phyloP scores from a whole-genome alignment of 2,329 filamentous ascomycete genomes.

The Fusarium tanahbumbuense region DNA sequence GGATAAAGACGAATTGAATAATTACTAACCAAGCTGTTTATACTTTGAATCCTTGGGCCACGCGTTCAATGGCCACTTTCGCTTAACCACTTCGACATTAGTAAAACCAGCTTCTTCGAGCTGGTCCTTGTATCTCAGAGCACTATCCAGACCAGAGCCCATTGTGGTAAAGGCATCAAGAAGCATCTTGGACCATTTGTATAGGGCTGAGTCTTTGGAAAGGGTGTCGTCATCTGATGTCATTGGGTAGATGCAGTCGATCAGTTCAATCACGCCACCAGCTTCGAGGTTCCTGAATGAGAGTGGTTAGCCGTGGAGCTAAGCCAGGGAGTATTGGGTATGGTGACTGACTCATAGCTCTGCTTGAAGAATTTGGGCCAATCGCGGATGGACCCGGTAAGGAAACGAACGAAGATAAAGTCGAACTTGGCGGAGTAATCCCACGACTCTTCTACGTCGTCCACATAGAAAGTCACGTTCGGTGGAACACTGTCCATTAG shows the following conservation, averaged over 20 bases:
- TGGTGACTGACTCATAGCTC: neutral
- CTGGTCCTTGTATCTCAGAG: constrained; percentile 13
- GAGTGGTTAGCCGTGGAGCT: rapidly evolving
- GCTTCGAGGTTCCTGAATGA: constrained; percentile 1
- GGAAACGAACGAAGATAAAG: constrained; percentile 29
- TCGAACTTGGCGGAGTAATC: constrained; percentile 23
- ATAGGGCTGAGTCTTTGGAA: neutral
- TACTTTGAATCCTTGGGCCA: constrained; percentile 30
- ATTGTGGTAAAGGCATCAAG: constrained; percentile 1
- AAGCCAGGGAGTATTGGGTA: rapidly evolving
- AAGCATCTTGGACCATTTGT: constrained; percentile 16
- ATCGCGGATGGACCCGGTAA: constrained; percentile 22
- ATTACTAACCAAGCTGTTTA: constrained; percentile 25
- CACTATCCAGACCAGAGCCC: constrained; percentile 5
- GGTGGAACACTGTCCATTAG: constrained; percentile 12
- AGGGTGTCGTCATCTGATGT: constrained; percentile 19
- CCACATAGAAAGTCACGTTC: constrained; percentile 23
- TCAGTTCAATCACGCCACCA: constrained; percentile 23
- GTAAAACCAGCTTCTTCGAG: constrained; percentile 18
- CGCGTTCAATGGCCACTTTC: constrained; percentile 20
- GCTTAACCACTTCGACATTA: constrained; percentile 4
- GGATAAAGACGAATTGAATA: no score
- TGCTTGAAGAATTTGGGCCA: constrained; percentile 33
- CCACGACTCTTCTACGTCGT: constrained; percentile 25
- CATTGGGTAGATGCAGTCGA: constrained; percentile 28